phyloP scores from a whole-genome alignment of 331 rosid species.

The Quercus phellos region DNA sequence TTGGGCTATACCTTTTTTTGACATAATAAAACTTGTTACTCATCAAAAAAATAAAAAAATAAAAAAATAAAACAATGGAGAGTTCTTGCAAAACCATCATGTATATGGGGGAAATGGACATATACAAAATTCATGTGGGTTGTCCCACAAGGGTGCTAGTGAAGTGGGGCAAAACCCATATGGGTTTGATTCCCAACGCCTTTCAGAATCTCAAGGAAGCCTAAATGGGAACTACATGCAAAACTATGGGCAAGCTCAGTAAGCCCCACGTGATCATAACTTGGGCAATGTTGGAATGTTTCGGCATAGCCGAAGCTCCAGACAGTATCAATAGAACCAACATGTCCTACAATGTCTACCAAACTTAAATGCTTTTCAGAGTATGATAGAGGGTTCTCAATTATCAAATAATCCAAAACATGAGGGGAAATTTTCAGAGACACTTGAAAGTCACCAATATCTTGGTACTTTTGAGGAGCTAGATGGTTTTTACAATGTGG shows the following conservation, averaged over 20 bases:
- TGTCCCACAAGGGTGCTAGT: slow-evolving; percentile 11
- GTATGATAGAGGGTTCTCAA: slow-evolving; percentile 12
- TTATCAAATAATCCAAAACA: slow-evolving; percentile 20
- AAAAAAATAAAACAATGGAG: too few species aligned
- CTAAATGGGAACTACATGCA: slow-evolving; percentile 13
- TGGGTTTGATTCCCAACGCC: slow-evolving; percentile 20
- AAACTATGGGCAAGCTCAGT: slow-evolving; percentile 13
- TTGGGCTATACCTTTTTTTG: too few species aligned
- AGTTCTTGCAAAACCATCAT: slow-evolving; percentile 6
- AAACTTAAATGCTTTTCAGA: slow-evolving; percentile 1
- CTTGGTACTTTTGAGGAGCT: slow-evolving; percentile 49
- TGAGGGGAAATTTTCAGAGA: slow-evolving; percentile 17
- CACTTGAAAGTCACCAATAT: slow-evolving; percentile 18
- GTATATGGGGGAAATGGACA: slow-evolving; percentile 4
- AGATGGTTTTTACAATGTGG: slow-evolving; percentile 47
- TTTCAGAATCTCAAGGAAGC: slow-evolving; percentile 24
- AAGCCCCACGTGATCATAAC: not conserved
- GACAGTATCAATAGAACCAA: slow-evolving; percentile 19
- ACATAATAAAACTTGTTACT: too few species aligned
- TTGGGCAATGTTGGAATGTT: too few species aligned
- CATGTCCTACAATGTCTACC: slow-evolving; percentile 21
- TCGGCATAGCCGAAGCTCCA: slow-evolving; percentile 22
- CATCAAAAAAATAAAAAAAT: too few species aligned
- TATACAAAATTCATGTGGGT: slow-evolving; percentile 11
- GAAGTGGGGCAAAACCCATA: slow-evolving; percentile 20